Base-by-base conservation (phyloP, 176 grass and related monocot genomes). In the Triticum turgidum region DNA sequence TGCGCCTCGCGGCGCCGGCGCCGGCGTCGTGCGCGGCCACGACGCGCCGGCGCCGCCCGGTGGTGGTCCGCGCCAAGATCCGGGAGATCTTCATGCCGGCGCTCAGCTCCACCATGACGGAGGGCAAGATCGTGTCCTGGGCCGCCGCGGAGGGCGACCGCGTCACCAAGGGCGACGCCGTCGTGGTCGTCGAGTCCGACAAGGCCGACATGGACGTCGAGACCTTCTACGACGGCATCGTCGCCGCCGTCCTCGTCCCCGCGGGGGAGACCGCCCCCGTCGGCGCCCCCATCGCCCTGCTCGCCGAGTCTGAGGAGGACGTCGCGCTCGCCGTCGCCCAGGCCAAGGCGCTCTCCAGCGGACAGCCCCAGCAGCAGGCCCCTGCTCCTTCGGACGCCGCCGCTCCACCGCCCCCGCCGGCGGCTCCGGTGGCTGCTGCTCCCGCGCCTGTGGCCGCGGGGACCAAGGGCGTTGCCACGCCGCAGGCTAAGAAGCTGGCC, bases 131-230 rank as follows among this genome's bases (percentile, higher is more conserved):
- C 70, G 96, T 98, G 4, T 98, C 94, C 18, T 98, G 96, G 96
- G 39, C 66, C 29, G 90, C 93, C 15, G 62, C 87, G 0, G 96
- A 98, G 86, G 96, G 96, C 4, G 96, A 98, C 88, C 94, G 94
- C 73, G 88, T 98, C 82, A 49, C 29, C 84, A 98, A 96, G 85
- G 94, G 96, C 20, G 96, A 98, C 79, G 89, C 90, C 89, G 94
- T 99, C 73, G 97, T 96, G 11, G 94, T 99, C 24, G 94, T 99
- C 24, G 97, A 99, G 85, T 96, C 97, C 71, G 94, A 96, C 88
- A 99, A 99, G 89, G 97, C 94, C 78, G 97, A 94, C 88, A 96
- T 96, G 97, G 97, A 99, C 80, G 94, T 99, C 6, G 97, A 99
- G 87, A 94, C 97, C 7, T 99, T 99, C 85, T 85, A 99, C 59